Conservation (phyloP, 208 protist genomes). For the Wallacemonas sp. region DNA sequence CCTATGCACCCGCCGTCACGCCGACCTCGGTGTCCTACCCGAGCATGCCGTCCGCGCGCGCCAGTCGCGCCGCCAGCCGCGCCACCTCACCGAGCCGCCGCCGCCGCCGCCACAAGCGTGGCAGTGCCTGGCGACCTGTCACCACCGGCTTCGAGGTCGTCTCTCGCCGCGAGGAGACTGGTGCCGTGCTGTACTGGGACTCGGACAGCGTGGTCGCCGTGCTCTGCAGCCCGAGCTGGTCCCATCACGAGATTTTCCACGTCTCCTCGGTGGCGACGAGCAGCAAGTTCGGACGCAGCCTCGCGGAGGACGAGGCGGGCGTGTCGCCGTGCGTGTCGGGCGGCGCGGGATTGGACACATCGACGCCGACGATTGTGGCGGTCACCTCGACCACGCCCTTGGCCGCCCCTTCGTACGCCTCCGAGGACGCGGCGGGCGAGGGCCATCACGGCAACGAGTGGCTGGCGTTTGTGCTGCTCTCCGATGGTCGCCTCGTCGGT, state of each 20-base stretch:
- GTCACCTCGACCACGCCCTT: background rate
- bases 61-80: too few species aligned
- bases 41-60: too few species aligned
- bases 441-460: background rate
- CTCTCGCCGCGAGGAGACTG: background rate
- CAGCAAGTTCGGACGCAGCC: background rate
- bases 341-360: too few species aligned
- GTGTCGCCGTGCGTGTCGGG: too few species aligned
- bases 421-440: too few species aligned
- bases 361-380: background rate
- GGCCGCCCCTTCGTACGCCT: too few species aligned
- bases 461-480: slow-evolving; percentile 1
- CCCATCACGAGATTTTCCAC: slow-evolving; percentile 8
- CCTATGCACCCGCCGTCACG: too few species aligned
- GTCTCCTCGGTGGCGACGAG: background rate
- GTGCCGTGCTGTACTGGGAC: slow-evolving; percentile 10
- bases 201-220: background rate
- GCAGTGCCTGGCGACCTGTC: background rate
- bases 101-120: background rate
- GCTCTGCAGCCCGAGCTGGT: slow-evolving; percentile 5
- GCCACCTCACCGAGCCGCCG: too few species aligned
- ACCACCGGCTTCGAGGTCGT: background rate
- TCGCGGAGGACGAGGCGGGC: background rate
- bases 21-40: too few species aligned
- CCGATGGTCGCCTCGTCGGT: slow-evolving; percentile 1